Conservation (phyloP, 139 green algal species). For the Chlorella sp. region DNA sequence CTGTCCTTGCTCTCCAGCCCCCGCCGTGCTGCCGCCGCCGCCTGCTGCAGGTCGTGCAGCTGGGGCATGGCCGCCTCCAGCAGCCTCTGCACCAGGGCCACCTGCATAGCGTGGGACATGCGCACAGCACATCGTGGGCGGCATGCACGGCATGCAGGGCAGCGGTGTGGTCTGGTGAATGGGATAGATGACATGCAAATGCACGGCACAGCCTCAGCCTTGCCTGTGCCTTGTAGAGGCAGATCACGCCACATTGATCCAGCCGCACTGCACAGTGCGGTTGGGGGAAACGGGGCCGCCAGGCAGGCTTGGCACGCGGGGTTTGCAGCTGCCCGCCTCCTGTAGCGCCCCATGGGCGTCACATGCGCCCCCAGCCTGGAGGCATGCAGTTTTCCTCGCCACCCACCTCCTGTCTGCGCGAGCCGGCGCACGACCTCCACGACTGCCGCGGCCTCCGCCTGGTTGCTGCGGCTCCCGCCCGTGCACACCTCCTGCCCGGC, state of each 20-base stretch:
- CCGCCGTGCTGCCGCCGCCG: background rate
- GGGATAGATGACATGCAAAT: background rate
- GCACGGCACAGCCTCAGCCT: background rate
- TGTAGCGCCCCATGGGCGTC: no score
- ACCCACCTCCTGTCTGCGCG: conserved; percentile 30
- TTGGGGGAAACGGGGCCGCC: no score
- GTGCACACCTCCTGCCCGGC: conserved; percentile 32
- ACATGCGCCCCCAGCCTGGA: no score
- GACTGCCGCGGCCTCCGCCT: conserved; percentile 55
- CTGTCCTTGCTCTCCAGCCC: background rate
- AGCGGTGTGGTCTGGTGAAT: no score
- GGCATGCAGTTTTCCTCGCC: no score
- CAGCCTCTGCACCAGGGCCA: conserved; percentile 19
- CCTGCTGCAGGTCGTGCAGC: conserved; percentile 17
- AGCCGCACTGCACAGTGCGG: no score
- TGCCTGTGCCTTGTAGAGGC: conserved; percentile 82
- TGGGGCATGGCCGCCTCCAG: conserved; percentile 7
- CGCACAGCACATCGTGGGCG: no score
- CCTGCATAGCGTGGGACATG: background rate
- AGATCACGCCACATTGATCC: conserved; percentile 72
- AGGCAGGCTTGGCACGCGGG: no score
- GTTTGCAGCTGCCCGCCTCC: no score
- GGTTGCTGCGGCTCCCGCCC: conserved; percentile 60
- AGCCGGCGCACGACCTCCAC: conserved; percentile 38
- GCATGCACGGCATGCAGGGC: no score